These are phyloP conservation scores for Suillus weaverae DNA, from an alignment of 768 basidiomycete species.

Conservation along the genomic window DNA sequence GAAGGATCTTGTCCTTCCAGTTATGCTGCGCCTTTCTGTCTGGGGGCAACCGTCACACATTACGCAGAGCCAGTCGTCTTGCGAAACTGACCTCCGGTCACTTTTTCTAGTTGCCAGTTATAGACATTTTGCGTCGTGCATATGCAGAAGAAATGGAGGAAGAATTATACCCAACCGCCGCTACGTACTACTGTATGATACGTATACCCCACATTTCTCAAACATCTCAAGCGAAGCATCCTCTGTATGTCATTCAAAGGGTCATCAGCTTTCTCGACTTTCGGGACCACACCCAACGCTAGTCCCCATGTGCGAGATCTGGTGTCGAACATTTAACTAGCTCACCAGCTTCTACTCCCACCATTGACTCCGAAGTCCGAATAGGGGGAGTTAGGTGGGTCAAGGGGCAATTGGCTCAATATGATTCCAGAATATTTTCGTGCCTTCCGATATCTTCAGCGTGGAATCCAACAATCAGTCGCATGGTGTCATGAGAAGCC, in stretches of 20 bases:
- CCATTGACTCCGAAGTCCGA: neutral
- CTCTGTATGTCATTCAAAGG: neutral
- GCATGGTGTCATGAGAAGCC: neutral
- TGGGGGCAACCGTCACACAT: neutral
- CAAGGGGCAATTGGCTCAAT: neutral
- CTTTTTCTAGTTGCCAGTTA: neutral
- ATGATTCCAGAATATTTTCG: neutral
- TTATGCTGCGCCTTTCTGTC: neutral
- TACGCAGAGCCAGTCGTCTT: neutral
- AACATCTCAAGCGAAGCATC: neutral
- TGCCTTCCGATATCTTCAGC: neutral
- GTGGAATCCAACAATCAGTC: neutral
- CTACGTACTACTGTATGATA: neutral
- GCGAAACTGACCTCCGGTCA: neutral
- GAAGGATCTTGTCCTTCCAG: neutral
- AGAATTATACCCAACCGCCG: neutral
- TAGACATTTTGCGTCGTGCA: neutral
- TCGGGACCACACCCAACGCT: too few species aligned
- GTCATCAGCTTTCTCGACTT: neutral
- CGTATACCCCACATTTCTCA: neutral
- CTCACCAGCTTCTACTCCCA: neutral
- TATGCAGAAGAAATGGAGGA: neutral
- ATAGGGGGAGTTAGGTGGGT: neutral
- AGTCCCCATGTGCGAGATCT: neutral
- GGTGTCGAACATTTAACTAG: neutral